These are phyloP conservation scores for Wallacemonas sp. DNA, from an alignment of 208 protist species.

Conservation along the genomic window DNA sequence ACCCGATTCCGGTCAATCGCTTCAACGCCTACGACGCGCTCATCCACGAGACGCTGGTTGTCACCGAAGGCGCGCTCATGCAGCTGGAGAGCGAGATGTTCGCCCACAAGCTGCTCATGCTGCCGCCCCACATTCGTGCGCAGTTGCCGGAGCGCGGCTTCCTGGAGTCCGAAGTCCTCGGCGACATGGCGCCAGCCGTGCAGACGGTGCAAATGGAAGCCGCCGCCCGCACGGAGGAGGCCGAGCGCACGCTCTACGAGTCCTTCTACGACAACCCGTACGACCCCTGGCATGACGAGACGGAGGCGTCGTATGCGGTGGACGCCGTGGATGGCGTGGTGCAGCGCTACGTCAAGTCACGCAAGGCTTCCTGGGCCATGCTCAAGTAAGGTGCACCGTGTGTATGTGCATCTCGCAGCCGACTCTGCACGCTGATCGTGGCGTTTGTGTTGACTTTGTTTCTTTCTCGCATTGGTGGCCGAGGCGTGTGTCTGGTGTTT, in stretches of 20 bases:
- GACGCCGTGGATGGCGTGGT: constrained; percentile 79
- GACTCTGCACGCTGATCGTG: too few relatives aligned
- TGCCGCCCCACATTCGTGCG: constrained; percentile 89
- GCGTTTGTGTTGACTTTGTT: too few relatives aligned
- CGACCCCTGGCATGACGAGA: constrained; percentile 81
- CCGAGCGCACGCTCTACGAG: constrained; percentile 77
- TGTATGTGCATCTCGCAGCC: too few relatives aligned
- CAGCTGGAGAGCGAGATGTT: constrained; percentile 91
- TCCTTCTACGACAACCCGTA: constrained; percentile 87
- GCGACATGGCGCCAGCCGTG: constrained; percentile 64
- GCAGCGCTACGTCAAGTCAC: constrained; percentile 64
- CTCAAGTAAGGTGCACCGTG: constrained; percentile 41
- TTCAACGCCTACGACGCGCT: constrained; percentile 92
- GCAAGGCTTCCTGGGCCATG: constrained; percentile 86
- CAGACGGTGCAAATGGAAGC: constrained; percentile 86
- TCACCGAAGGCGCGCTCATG: constrained; percentile 88
- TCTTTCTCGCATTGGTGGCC: too few relatives aligned
- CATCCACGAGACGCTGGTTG: constrained; percentile 80
- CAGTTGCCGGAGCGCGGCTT: constrained; percentile 81
- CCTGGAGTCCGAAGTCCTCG: constrained; percentile 67
- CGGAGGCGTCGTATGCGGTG: constrained; percentile 77
- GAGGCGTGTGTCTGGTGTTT: too few relatives aligned
- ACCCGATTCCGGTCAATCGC: constrained; percentile 91
- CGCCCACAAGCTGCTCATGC: constrained; percentile 77
- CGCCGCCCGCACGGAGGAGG: constrained; percentile 85